Evolutionary conservation across 2,329 filamentous ascomycete species (phyloP), one percentile per base, ranked within the genome.

Genomic region (Aureobasidium leucospermi): DNA sequence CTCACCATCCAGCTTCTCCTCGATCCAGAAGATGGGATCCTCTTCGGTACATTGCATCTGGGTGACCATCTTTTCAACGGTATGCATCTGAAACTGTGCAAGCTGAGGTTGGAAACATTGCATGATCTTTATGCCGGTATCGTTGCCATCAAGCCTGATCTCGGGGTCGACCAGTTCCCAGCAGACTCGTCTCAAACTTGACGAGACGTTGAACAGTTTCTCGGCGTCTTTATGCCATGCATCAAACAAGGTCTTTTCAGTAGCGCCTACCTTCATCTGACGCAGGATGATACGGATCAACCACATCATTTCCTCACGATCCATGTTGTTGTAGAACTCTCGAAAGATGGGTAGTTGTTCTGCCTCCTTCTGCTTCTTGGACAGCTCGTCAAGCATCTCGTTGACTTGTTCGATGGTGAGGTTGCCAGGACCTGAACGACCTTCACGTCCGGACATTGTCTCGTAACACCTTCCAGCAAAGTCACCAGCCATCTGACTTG

Each of bases 1-100:
- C 74, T 99, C 94, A 1, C 94, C 94, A 66, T 99, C 94, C 8
- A 99, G 78, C 73, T 99, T 99, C 75, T 99, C 94, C 72, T 99
- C 94, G 49, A 97, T 94, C 91, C 92, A 97, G 69, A 95, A 99
- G 8, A 88, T 84, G 0, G 81, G 78, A 56, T 95, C 86, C 0
- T 89, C 85, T 28, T 86, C 82, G 0, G 84, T 86, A 0, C 81
- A 79, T 2, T 84, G 82, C 73, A 87, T 83, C 46, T 76, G 85
- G 16, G 84, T 78, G 1, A 95, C 84, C 82, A 95, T 90, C 68
- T 85, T 88, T 58, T 90, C 83, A 65, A 96, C 90, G 0, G 86
- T 85, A 36, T 89, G 83, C 79, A 89, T 88, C 71, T 96, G 90
- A 64, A 96, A 96, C 64, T 94, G 89, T 4, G 94, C 94, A 38